Evolutionary conservation across 768 basidiomycete species (phyloP).

Genomic region (Candolleomyces efflorescens): DNA sequence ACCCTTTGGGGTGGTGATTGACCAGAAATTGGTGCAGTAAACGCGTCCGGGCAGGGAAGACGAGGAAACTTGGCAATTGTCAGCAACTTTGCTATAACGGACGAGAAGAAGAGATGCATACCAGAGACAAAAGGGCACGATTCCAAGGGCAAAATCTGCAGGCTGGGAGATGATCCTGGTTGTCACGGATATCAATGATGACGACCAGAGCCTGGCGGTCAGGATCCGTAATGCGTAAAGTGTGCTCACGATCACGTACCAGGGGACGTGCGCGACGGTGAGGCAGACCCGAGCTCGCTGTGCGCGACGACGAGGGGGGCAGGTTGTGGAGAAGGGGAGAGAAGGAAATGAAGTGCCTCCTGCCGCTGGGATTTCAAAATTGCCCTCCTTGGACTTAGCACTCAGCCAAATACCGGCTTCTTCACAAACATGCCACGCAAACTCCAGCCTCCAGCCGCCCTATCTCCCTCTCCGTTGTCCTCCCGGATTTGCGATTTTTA

Average conservation of each 20-base stretch:
- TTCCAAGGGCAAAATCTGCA: slow-evolving; percentile 1
- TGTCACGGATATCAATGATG: slow-evolving; percentile 21
- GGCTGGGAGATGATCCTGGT: slow-evolving; percentile 9
- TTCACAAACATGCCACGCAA: neutral
- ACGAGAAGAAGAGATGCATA: slow-evolving; percentile 7
- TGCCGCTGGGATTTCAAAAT: slow-evolving; percentile 12
- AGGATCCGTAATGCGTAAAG: neutral
- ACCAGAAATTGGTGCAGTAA: slow-evolving; percentile 1
- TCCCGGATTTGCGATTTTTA: too few relatives aligned
- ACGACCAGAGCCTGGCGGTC: slow-evolving; percentile 9
- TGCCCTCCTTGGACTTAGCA: slow-evolving; percentile 1
- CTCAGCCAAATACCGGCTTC: neutral
- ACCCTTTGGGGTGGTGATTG: slow-evolving; percentile 8
- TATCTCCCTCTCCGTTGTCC: too few relatives aligned
- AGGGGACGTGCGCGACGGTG: slow-evolving; percentile 1
- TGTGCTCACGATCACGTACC: slow-evolving; percentile 6
- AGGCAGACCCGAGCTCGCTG: neutral
- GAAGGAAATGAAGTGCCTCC: neutral
- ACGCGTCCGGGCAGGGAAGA: slow-evolving; percentile 9
- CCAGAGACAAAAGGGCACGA: slow-evolving; percentile 1
- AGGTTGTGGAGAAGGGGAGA: neutral
- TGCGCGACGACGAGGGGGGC: slow-evolving; percentile 8
- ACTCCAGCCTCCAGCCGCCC: too few relatives aligned
- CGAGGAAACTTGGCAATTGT: slow-evolving; percentile 1
- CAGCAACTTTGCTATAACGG: slow-evolving; percentile 4